Base-by-base conservation (phyloP, 2,329 filamentous ascomycete genomes). In the Botryotinia convoluta region DNA sequence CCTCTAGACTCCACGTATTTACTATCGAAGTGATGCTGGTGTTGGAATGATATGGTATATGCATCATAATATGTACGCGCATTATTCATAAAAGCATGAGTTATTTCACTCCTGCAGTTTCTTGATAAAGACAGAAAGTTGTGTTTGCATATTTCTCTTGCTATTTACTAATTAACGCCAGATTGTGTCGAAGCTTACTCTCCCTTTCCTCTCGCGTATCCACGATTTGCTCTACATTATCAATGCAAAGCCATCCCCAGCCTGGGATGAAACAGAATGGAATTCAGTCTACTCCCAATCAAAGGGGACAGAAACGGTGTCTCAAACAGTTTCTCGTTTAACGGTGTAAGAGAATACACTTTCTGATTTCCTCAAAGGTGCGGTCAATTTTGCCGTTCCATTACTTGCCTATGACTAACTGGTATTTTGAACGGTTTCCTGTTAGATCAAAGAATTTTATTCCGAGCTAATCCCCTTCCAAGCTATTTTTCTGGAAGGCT, bases 11-110 rank as follows among this genome's bases (percentile, higher is more conserved):
- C 12, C 14, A 18, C 14, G 18, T n/a, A n/a, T 1, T 54, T 0
- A 54, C 0, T n/a, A 29, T 54, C 26, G 12, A 29, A n/a, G 3
- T 54, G 14, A n/a, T n/a, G n/a, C n/a, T n/a, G n/a, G n/a, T n/a
- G n/a, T n/a, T 51, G 4, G 48, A 5, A 54, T 8, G 18, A 54
- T 14, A 29, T 12, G 5, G n/a, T 29, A 54, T 8, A 8, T 54
- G 12, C 14, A 54, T 1, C 0, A 3, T 54, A 7, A 14, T 1
- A 54, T 54, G 5, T 7, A 1, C 26, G 6, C 5, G 12, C 4
- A 29, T 29, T 54, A 18, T 54, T 8, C 14, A 18, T 16, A 18
- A 29, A 3, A 54, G 16, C 51, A 29, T 2, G 26, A 29, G 3
- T 1, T 0, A 29, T 54, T 3, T 3, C n/a, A 54, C 16, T n/a